Conservation (phyloP, 768 basidiomycete genomes). For the Trametes cubensis region DNA sequence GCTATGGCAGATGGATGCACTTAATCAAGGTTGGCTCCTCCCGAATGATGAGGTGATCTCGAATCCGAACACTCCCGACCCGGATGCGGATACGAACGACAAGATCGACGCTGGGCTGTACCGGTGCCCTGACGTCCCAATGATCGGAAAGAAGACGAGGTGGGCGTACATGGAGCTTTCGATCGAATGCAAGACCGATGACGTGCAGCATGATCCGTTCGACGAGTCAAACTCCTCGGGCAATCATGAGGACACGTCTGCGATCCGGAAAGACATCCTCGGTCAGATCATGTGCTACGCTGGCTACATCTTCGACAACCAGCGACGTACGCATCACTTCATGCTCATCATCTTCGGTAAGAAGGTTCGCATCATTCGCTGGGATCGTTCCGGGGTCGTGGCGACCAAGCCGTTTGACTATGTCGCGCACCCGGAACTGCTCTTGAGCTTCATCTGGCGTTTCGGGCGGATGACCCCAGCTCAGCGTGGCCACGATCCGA, state of each 20-base stretch:
- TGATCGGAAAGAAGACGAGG: not conserved
- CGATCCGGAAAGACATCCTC: not conserved
- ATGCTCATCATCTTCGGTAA: constrained; percentile 11
- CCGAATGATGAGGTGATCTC: not conserved
- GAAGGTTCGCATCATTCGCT: constrained; percentile 11
- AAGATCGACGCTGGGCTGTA: not conserved
- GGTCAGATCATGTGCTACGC: constrained; percentile 2
- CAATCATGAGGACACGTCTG: not conserved
- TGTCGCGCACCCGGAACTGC: not conserved
- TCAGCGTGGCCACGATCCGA: constrained; percentile 15
- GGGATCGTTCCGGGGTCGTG: constrained; percentile 9
- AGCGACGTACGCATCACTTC: constrained; percentile 13
- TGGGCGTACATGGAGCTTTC: constrained; percentile 2
- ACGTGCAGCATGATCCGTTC: not conserved
- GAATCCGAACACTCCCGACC: not conserved
- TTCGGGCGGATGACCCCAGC: not conserved
- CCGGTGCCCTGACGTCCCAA: not conserved
- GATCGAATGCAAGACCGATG: constrained; percentile 2
- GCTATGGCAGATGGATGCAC: not conserved
- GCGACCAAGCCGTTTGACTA: constrained; percentile 17
- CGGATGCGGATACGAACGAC: not conserved
- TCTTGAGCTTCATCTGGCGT: constrained; percentile 11
- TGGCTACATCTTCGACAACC: not conserved
- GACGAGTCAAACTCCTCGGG: not conserved
- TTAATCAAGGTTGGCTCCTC: not conserved